Evolutionary conservation across 2,329 filamentous ascomycete species (phyloP).

Genomic region (Microcera coccophila): DNA sequence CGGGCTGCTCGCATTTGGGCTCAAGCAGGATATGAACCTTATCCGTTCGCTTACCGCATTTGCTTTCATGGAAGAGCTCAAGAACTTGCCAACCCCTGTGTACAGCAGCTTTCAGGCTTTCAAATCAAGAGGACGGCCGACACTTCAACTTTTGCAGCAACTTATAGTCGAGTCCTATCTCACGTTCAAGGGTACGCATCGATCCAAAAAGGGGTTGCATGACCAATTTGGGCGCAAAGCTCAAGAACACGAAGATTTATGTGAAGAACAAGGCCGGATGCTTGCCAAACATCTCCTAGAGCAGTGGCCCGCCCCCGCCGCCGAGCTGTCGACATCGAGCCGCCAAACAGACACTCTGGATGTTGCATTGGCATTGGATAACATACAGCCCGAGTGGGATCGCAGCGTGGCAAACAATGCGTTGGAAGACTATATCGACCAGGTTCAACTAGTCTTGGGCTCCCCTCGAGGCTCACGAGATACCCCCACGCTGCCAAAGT

Average conservation of each 20-base stretch:
- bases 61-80: slow-evolving; percentile 18
- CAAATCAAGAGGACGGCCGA: slow-evolving; percentile 19
- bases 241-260: slow-evolving; percentile 21
- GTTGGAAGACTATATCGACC: slow-evolving; percentile 14
- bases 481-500: no score
- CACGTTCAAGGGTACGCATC: no score
- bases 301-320: slow-evolving; percentile 26
- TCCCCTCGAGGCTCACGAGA: no score
- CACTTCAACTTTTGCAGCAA: slow-evolving; percentile 4
- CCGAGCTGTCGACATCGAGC: slow-evolving; percentile 10
- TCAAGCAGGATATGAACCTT: slow-evolving; percentile 18
- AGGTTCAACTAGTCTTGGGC: slow-evolving; percentile 17
- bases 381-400: slow-evolving; percentile 24
- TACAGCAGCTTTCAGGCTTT: slow-evolving; percentile 15
- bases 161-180: slow-evolving; percentile 8
- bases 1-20: slow-evolving; percentile 19
- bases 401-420: slow-evolving; percentile 21
- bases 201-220: no score
- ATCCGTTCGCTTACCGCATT: slow-evolving; percentile 20
- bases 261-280: slow-evolving; percentile 19
- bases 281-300: slow-evolving; percentile 19
- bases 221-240: slow-evolving; percentile 19
- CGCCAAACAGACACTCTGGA: slow-evolving; percentile 19
- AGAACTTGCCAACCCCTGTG: slow-evolving; percentile 15
- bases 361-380: slow-evolving; percentile 18